A percentile compares a stretch with the other conserved stretches of the same genome.
Conservation (phyloP, 192 early-diverging fungal genomes). For the Spizellomyces sp. region DNA sequence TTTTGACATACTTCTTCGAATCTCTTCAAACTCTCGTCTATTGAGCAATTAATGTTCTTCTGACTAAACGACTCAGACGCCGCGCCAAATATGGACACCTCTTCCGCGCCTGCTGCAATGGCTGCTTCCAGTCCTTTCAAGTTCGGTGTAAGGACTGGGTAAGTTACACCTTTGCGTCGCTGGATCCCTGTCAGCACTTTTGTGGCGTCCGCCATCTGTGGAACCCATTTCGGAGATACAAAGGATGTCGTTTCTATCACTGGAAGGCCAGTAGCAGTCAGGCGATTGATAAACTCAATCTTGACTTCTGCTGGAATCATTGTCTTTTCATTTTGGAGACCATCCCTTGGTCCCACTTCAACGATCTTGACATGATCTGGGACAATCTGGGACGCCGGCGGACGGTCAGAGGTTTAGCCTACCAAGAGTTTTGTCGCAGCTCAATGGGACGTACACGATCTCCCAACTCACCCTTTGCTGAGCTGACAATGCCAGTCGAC, state of each 20-base stretch:
- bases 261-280: slow-evolving; percentile 72
- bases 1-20: slow-evolving; percentile 67
- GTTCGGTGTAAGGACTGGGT: slow-evolving; percentile 92
- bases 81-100: slow-evolving; percentile 91
- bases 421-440: no score
- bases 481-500: no score
- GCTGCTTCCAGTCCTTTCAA: slow-evolving; percentile 81
- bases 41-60: slow-evolving; percentile 92
- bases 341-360: slow-evolving; percentile 75
- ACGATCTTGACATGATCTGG: slow-evolving; percentile 31
- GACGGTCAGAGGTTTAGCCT: no score
- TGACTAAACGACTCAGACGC: slow-evolving; percentile 85
- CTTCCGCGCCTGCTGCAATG: slow-evolving; percentile 73
- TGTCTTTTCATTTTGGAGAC: slow-evolving; percentile 93
- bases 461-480: no score
- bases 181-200: slow-evolving; percentile 74
- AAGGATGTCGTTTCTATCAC: slow-evolving; percentile 92
- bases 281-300: slow-evolving; percentile 81
- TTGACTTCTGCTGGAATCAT: slow-evolving; percentile 81
- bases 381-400: no score
- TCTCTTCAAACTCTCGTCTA: slow-evolving; percentile 76
- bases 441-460: no score
- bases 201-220: slow-evolving; percentile 87
- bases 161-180: slow-evolving; percentile 65
- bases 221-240: slow-evolving; percentile 96